Percentiles rank a stretch among this genome's conserved stretches.
Evolutionary conservation across 2,329 filamentous ascomycete species (phyloP).

Genomic region (Paramyrothecium sp.): DNA sequence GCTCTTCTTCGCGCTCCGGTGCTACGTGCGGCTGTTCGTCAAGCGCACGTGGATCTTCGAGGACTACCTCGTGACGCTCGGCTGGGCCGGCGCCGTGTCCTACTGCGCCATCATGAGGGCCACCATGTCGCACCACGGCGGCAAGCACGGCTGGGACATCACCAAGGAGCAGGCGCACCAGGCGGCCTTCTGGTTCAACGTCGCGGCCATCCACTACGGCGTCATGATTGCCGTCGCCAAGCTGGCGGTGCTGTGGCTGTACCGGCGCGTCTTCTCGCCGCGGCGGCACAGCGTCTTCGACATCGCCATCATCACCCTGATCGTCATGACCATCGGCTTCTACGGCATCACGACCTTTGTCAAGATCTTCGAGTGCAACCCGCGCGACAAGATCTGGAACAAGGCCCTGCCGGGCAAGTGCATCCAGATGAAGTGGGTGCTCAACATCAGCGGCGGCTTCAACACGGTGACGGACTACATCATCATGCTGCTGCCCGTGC

Average conservation of each 20-base stretch:
- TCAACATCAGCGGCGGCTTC: constrained; percentile 8
- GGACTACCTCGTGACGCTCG: constrained; percentile 4
- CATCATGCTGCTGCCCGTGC: constrained; percentile 7
- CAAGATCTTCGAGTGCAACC: constrained; percentile 8
- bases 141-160: constrained; percentile 7
- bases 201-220: constrained; percentile 6
- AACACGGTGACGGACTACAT: constrained; percentile 5
- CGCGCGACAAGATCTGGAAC: constrained; percentile 8
- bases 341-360: constrained; percentile 5
- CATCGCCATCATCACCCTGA: not conserved
- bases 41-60: constrained; percentile 6
- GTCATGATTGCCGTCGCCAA: constrained; percentile 8
- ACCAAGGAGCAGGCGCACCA: constrained; percentile 1
- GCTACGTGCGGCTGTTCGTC: constrained; percentile 7
- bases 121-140: constrained; percentile 7
- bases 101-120: constrained; percentile 9
- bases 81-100: constrained; percentile 6
- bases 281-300: constrained; percentile 4
- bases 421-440: constrained; percentile 3
- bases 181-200: constrained; percentile 9
- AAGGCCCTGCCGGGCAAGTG: constrained; percentile 4
- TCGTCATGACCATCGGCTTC: constrained; percentile 2
- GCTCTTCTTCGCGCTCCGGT: constrained; percentile 6
- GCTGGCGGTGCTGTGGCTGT: constrained; percentile 6
- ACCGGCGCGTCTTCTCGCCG: constrained; percentile 8